Conservation (phyloP, 306 rosid genomes). For the Mimosa bimucronata region DNA sequence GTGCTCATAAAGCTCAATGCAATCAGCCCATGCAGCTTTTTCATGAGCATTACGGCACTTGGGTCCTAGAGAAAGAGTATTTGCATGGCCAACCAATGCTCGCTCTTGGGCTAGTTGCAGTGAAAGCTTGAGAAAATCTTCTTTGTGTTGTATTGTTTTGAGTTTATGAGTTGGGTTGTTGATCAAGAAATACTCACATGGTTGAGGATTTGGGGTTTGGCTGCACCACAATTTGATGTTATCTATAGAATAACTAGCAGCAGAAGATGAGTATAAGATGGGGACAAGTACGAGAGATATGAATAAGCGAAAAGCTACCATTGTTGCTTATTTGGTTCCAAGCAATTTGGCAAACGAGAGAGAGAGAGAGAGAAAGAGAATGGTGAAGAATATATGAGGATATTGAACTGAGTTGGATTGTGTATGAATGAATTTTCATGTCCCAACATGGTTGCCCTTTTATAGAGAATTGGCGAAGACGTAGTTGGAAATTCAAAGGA, state of each 20-base stretch:
- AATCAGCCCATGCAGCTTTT: slow-evolving; percentile 70
- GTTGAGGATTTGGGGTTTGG: slow-evolving; percentile 67
- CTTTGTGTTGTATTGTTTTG: slow-evolving; percentile 37
- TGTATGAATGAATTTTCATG: neutral
- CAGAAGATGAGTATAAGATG: neutral
- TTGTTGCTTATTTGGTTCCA: neutral
- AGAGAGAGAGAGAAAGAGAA: too few relatives aligned
- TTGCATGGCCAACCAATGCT: slow-evolving; percentile 45
- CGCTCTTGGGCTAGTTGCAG: slow-evolving; percentile 51
- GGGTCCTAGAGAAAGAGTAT: slow-evolving; percentile 38
- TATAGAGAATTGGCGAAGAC: neutral
- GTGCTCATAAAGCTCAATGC: slow-evolving; percentile 60
- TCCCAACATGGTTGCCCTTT: neutral
- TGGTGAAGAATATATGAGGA: neutral
- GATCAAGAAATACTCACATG: slow-evolving; percentile 58
- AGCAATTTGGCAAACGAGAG: neutral
- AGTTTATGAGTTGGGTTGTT: neutral
- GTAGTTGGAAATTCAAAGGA: neutral
- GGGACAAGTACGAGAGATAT: neutral
- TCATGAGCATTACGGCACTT: slow-evolving; percentile 46
- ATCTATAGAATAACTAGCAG: slow-evolving; percentile 21
- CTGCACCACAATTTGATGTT: slow-evolving; percentile 57
- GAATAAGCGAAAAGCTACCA: neutral
- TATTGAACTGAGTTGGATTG: neutral
- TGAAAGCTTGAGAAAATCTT: slow-evolving; percentile 52